Base-by-base conservation (phyloP, 2,329 filamentous ascomycete genomes). In the Anthostomella pinea region DNA sequence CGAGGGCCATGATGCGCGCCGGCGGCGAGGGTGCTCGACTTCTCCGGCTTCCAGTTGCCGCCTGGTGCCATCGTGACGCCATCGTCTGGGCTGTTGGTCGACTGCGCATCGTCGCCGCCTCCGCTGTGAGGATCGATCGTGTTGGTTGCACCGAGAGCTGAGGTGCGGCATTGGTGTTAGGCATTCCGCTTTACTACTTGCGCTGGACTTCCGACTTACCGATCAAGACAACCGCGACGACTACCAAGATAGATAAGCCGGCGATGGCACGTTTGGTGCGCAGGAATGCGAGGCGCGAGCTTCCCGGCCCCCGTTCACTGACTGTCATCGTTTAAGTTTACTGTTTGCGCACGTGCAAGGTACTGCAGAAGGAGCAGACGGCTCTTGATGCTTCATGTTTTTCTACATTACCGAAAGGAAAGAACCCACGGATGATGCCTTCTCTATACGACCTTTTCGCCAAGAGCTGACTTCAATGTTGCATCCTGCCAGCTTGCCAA, bases 1-100 rank as follows among this genome's bases (percentile, higher is more conserved):
- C 56, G 9, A 59, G 38, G 21, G 49, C 47, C 56, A 59, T 58
- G 22, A 59, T 56, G 14, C 56, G 51, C 7, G 8, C 54, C 54
- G 18, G 48, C 37, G 1, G 51, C 53, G 17, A 59, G 50, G 18
- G 25, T 50, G 17, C 47, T 54, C 3, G 51, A 52, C 23, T 54
- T 56, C 5, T 40, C 26, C 3, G 53, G 51, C 5, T 21, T 44
- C 52, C 53, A 56, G 31, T 2, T 29, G 13, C 13, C 22, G 15
- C 44, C 43, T n/a, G 17, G 25, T 13, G 41, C 36, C 3, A 33
- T 38, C 24, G 39, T 24, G 22, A 35, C 38, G 11, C 41, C 43
- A 24, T 39, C 29, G 3, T 39, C 13, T 14, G 43, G 40, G 13
- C 14, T 43, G 25, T 38, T 39, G 14, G 29, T 16, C n/a, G 21